phyloP scores from a whole-genome alignment of 1,284 basidiomycete genomes.

The Malassezia nana region DNA sequence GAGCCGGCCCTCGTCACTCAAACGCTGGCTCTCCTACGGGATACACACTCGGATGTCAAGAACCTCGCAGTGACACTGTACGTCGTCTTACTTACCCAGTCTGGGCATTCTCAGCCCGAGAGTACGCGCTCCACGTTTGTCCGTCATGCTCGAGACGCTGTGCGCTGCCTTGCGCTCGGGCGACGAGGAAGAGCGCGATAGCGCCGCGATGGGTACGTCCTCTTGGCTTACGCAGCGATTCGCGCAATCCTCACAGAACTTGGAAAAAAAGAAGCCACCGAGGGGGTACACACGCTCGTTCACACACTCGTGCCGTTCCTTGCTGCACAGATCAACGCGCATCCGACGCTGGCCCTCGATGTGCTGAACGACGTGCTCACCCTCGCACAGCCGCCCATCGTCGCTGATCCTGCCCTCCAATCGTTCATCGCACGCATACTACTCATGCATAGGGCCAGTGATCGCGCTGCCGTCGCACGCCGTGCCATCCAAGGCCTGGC shows the following conservation, averaged over 20 bases:
- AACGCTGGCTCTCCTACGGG: constrained; percentile 73
- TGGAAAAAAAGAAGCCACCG: neutral
- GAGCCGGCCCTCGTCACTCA: constrained; percentile 71
- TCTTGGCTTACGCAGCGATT: neutral
- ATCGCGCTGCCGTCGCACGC: constrained; percentile 28
- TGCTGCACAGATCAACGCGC: constrained; percentile 54
- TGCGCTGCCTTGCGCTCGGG: constrained; percentile 72
- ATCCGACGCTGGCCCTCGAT: constrained; percentile 1
- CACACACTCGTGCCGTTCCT: constrained; percentile 4
- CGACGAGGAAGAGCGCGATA: constrained; percentile 82
- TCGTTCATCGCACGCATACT: constrained; percentile 1
- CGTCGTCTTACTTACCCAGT: constrained; percentile 51
- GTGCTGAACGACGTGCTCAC: constrained; percentile 5
- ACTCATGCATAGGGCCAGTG: constrained; percentile 13
- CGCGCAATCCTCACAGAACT: constrained; percentile 8
- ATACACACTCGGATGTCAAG: constrained; percentile 94
- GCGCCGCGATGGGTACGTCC: constrained; percentile 66
- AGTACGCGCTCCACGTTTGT: constrained; percentile 69
- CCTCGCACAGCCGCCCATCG: neutral
- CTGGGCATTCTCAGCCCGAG: constrained; percentile 77
- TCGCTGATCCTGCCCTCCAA: neutral
- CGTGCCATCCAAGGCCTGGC: constrained; percentile 52
- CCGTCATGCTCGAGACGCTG: constrained; percentile 72
- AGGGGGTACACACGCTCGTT: neutral
- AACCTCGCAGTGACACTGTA: constrained; percentile 92